Conservation (phyloP, 2,329 filamentous ascomycete genomes). For the Scopulariopsis brevicaulis region DNA sequence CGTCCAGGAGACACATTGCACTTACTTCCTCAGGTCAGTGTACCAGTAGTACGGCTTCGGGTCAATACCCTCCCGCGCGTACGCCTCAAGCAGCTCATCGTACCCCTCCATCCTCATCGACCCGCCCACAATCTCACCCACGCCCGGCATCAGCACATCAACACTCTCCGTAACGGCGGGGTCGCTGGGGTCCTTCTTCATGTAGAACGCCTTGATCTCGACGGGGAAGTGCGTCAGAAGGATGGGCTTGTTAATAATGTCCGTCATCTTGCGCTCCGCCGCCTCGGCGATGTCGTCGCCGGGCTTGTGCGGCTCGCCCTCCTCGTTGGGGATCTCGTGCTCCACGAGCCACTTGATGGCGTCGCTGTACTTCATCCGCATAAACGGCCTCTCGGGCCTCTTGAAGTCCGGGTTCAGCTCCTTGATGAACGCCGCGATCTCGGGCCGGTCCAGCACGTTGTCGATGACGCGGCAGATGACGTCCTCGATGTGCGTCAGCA, state of each 20-base stretch:
- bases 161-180: conserved; percentile 83
- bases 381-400: conserved; percentile 73
- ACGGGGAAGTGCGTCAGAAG: conserved; percentile 95
- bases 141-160: conserved; percentile 77
- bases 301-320: conserved; percentile 79
- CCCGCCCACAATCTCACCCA: conserved; percentile 93
- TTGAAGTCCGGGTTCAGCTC: conserved; percentile 86
- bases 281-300: conserved; percentile 98
- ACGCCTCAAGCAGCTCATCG: conserved; percentile 81
- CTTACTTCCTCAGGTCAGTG: conserved; percentile 89
- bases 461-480: conserved; percentile 81
- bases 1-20: conserved; percentile 13
- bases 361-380: conserved; percentile 88
- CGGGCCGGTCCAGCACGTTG: conserved; percentile 60
- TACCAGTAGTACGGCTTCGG: conserved; percentile 95
- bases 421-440: conserved; percentile 62
- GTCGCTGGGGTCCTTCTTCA: conserved; percentile 79
- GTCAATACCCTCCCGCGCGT: conserved; percentile 76
- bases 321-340: conserved; percentile 86
- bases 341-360: conserved; percentile 90
- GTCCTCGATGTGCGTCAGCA: conserved; percentile 77
- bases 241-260: conserved; percentile 90
- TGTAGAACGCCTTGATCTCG: conserved; percentile 99
- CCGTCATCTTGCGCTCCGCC: conserved; percentile 93
- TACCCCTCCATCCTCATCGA: conserved; percentile 93